Conservation (phyloP, 2,329 filamentous ascomycete genomes). For the Emmonsiellopsis sp. region DNA sequence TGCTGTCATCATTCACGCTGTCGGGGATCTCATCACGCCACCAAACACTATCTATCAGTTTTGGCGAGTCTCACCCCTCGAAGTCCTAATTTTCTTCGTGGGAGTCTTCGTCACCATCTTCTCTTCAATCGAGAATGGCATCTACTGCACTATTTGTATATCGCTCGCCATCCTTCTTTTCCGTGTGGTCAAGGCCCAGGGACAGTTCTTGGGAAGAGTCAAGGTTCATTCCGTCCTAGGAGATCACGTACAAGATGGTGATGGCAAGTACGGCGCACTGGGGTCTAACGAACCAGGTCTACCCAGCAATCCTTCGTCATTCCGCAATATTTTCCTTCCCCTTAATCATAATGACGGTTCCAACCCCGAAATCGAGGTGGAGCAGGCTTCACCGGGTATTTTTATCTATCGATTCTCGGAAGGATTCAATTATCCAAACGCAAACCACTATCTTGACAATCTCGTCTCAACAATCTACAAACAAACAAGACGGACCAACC, state of each 20-base stretch:
- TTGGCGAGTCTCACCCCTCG: slow-evolving; percentile 84
- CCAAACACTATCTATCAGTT: slow-evolving; percentile 91
- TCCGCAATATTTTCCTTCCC: slow-evolving; percentile 77
- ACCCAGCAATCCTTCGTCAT: slow-evolving; percentile 39
- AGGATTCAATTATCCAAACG: slow-evolving; percentile 94
- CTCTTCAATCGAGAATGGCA: slow-evolving; percentile 77
- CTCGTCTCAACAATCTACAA: slow-evolving; percentile 59
- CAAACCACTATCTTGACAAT: slow-evolving; percentile 76
- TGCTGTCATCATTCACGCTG: slow-evolving; percentile 91
- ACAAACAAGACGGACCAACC: slow-evolving; percentile 67
- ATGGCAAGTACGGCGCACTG: slow-evolving; percentile 52
- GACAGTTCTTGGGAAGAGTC: slow-evolving; percentile 73
- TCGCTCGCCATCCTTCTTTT: slow-evolving; percentile 73
- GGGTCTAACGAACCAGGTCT: slow-evolving; percentile 16
- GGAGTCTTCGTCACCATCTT: slow-evolving; percentile 89
- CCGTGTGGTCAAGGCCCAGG: slow-evolving; percentile 72
- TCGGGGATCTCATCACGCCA: slow-evolving; percentile 82
- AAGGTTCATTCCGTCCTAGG: slow-evolving; percentile 76
- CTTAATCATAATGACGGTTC: slow-evolving; percentile 81
- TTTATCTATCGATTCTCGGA: slow-evolving; percentile 95
- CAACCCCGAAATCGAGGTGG: slow-evolving; percentile 72
- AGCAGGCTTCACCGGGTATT: slow-evolving; percentile 77
- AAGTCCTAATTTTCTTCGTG: slow-evolving; percentile 85
- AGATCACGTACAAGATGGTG: slow-evolving; percentile 60
- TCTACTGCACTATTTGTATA: slow-evolving; percentile 74